Conservation (phyloP, 306 rosid genomes). For the Leucaena leucocephala region DNA sequence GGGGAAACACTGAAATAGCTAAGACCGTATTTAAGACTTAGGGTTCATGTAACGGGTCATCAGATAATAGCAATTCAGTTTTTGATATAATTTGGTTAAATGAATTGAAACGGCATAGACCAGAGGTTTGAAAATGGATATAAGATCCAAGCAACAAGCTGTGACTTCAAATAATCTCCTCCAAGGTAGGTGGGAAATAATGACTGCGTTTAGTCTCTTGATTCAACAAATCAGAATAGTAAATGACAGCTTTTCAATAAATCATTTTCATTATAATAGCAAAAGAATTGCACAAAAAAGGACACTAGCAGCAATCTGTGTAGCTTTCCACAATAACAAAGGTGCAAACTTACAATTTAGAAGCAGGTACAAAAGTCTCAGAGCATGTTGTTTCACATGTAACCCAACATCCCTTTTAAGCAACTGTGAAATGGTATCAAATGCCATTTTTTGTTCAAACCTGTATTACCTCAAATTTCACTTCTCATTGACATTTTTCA, state of each 20-base stretch:
- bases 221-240: slow-evolving; percentile 18
- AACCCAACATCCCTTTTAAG: slow-evolving; percentile 78
- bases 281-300: slow-evolving; percentile 22
- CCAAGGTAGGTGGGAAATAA: slow-evolving; percentile 10
- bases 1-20: slow-evolving; percentile 15
- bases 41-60: not conserved
- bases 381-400: slow-evolving; percentile 56
- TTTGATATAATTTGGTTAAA: not conserved
- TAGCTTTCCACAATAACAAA: slow-evolving; percentile 11
- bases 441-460: slow-evolving; percentile 59
- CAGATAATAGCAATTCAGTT: slow-evolving; percentile 11
- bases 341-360: slow-evolving; percentile 70
- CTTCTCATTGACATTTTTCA: slow-evolving; percentile 10
- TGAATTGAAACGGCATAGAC: not conserved
- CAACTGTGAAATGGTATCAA: slow-evolving; percentile 63
- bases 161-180: slow-evolving; percentile 2
- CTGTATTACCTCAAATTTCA: slow-evolving; percentile 49
- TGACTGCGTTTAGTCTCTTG: not conserved
- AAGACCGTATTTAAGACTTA: slow-evolving; percentile 4
- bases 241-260: slow-evolving; percentile 6
- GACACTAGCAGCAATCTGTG: slow-evolving; percentile 18
- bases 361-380: slow-evolving; percentile 70
- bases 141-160: slow-evolving; percentile 7
- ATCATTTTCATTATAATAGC: slow-evolving; percentile 24
- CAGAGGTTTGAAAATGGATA: not conserved